Evolutionary conservation across 768 basidiomycete genomes (phyloP).

Genomic region (Kwoniella botswanensis): DNA sequence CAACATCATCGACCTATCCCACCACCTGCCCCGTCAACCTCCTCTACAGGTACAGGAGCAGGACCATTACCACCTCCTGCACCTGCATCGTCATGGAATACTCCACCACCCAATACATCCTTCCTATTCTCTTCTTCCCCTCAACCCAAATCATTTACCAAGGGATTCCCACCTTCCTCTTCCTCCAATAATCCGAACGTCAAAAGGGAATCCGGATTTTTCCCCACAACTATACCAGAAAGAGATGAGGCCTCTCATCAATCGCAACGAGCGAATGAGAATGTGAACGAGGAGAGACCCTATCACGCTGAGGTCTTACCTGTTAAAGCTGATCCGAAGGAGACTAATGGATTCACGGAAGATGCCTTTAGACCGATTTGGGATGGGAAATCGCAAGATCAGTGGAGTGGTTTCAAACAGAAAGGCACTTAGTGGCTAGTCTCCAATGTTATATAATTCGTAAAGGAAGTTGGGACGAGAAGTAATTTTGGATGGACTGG

Average conservation of each 20-base stretch:
- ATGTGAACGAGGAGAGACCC: conserved; percentile 20
- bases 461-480: too few relatives aligned
- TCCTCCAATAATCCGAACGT: conserved; percentile 1
- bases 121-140: conserved; percentile 26
- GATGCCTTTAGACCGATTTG: conserved; percentile 52
- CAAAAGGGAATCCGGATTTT: conserved; percentile 13
- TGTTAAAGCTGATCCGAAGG: conserved; percentile 42
- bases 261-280: too few relatives aligned
- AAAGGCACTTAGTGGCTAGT: background rate
- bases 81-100: conserved; percentile 52
- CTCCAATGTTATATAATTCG: too few relatives aligned
- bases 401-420: conserved; percentile 22
- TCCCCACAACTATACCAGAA: conserved; percentile 19
- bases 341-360: conserved; percentile 44
- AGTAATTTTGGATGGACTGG: too few relatives aligned
- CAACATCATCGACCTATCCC: conserved; percentile 45
- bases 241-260: conserved; percentile 1
- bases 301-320: conserved; percentile 43
- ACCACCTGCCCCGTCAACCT: conserved; percentile 18
- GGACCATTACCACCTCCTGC: conserved; percentile 51
- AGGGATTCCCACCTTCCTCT: conserved; percentile 3
- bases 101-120: conserved; percentile 27
- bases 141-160: conserved; percentile 7
- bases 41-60: conserved; percentile 10
- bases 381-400: conserved; percentile 26